These are phyloP conservation scores for Euphrasia confusa DNA, from an alignment of 257 asterid genomes.

Conservation along the genomic window DNA sequence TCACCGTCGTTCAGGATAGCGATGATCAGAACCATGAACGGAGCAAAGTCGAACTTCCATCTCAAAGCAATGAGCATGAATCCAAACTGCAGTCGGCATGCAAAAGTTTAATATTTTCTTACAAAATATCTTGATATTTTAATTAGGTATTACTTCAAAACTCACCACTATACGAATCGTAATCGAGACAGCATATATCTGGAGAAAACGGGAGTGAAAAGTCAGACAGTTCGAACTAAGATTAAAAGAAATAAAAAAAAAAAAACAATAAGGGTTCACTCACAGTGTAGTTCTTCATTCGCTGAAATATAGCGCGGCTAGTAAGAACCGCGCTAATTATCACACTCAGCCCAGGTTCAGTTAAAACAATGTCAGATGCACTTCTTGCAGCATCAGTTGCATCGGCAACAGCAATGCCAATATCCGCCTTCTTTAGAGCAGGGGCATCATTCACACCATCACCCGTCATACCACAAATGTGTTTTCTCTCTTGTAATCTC, in stretches of 20 bases:
- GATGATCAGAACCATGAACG: constrained; percentile 91
- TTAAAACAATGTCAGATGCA: constrained; percentile 89
- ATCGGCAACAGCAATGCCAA: constrained; percentile 95
- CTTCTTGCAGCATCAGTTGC: constrained; percentile 94
- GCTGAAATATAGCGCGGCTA: constrained; percentile 90
- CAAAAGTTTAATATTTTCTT: background rate
- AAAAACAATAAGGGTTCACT: background rate
- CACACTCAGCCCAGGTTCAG: constrained; percentile 94
- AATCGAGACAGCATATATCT: constrained; percentile 96
- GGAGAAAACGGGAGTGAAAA: constrained; percentile 17
- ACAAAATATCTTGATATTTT: background rate
- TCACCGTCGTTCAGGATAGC: constrained; percentile 91
- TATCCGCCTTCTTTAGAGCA: constrained; percentile 91
- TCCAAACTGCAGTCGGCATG: constrained; percentile 52
- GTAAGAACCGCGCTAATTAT: constrained; percentile 91
- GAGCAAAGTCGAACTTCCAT: constrained; percentile 90
- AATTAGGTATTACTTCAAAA: background rate
- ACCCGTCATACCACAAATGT: constrained; percentile 94
- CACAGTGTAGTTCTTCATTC: constrained; percentile 95
- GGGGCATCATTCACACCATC: constrained; percentile 98
- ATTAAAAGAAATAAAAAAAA: background rate
- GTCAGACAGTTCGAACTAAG: constrained; percentile 6
- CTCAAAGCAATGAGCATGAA: constrained; percentile 90
- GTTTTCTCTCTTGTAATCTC: constrained; percentile 88
- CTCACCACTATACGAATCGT: constrained; percentile 97